Evolutionary conservation across 2,329 filamentous ascomycete genomes (phyloP), one percentile per base, ranked within the genome.

Genomic region (Davidsoniella eucalypti): DNA sequence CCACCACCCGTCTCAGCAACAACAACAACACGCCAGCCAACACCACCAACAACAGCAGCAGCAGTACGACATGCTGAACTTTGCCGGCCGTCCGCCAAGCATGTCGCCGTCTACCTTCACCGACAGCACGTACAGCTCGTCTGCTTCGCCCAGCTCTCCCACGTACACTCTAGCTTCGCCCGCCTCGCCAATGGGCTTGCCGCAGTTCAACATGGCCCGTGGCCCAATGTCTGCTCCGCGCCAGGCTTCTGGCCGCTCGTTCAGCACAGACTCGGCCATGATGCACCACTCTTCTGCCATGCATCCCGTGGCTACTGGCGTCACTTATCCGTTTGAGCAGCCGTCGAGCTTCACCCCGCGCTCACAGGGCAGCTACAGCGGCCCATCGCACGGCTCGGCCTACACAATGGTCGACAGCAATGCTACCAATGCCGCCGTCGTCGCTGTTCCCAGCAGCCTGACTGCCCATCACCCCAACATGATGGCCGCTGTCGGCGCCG

Each of bases 41-140:
- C 23, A 21, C 4, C 47, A 49, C 10, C 17, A 40, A 1, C 47
- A 49, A 14, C 47, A 49, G 25, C 47, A 29, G 39, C 47, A 16
- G 17, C 26, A 26, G 23, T 36, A 21, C 40, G 46, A 52, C 26
- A 49, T 52, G 44, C 21, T 52, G 44, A 21, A 25, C 17, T 52
- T 52, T 16, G 39, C 17, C 46, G 38, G 33, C 25, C 47, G 51
- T 14, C 45, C 51, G 9, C 47, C 51, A 3, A 49, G 47, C 42
- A 49, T 52, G 41, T 52, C 51, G 16, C 51, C 51, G 8, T 45
- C 51, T 7, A 49, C 43, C 37, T 52, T 49, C 37, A 52, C 46
- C 18, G 51, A 49, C 8, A 43, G 42, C 21, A 40, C 47, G n/a
- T 52, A 49, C 14, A 49, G 42, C 47, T 45, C 45, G 17, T 40